Conservation (phyloP, 176 grass and related monocot species). For the Chrysopogon serrulatus region DNA sequence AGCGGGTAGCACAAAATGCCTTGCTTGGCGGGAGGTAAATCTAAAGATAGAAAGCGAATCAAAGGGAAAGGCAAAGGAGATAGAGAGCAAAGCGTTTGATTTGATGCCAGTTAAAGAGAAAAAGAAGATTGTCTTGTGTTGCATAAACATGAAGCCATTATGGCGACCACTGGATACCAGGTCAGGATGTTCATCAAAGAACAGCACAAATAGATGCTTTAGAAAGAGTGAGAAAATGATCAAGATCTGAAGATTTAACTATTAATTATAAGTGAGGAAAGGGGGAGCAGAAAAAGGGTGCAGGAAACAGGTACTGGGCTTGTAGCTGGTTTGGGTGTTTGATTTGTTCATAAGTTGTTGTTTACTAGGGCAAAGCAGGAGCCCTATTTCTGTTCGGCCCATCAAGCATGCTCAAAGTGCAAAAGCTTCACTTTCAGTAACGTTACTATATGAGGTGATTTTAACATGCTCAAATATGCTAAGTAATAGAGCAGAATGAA, state of each 20-base stretch:
- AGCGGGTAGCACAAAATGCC: constrained; percentile 27
- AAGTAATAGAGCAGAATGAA: too few species aligned
- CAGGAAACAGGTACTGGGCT: not conserved
- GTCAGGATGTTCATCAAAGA: not conserved
- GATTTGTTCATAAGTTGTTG: not conserved
- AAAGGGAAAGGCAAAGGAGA: constrained; percentile 33
- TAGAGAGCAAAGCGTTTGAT: constrained; percentile 48
- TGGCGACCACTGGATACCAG: not conserved
- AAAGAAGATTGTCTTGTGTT: constrained; percentile 25
- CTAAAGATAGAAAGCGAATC: constrained; percentile 42
- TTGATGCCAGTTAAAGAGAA: constrained; percentile 36
- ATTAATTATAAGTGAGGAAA: not conserved
- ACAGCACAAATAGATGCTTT: not conserved
- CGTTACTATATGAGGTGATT: not conserved
- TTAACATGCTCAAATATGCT: not conserved
- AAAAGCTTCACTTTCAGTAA: not conserved
- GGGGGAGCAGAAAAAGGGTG: not conserved
- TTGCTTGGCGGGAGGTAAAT: constrained; percentile 61
- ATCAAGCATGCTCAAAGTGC: too few species aligned
- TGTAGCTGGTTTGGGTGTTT: not conserved
- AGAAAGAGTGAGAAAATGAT: not conserved
- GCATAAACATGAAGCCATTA: not conserved
- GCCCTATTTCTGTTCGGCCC: too few species aligned
- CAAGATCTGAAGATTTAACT: constrained; percentile 11
- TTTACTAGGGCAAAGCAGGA: not conserved